Evolutionary conservation across 345 rosid species (phyloP).

Genomic region (Anastatica hierochuntica): DNA sequence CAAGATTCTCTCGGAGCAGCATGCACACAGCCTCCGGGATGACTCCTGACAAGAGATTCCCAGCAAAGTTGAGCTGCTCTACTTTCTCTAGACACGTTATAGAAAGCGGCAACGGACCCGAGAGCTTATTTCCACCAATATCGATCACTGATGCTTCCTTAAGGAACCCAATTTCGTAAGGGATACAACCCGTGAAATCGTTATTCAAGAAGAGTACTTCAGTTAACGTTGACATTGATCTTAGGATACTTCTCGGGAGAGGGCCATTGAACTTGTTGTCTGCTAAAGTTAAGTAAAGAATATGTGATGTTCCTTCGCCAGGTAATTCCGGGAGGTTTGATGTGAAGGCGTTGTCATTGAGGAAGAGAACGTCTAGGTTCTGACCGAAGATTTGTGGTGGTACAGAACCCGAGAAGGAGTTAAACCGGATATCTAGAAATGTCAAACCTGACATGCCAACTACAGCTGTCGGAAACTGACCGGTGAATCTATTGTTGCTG

Average conservation of each 20-base stretch:
- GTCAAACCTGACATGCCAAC: conserved; percentile 41
- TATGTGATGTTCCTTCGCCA: conserved; percentile 26
- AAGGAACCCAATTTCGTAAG: conserved; percentile 56
- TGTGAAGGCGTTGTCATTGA: conserved; percentile 59
- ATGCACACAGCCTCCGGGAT: conserved; percentile 59
- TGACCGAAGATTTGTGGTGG: conserved; percentile 60
- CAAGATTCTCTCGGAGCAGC: conserved; percentile 34
- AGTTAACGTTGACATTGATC: conserved; percentile 36
- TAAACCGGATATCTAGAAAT: conserved; percentile 74
- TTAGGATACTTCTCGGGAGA: conserved; percentile 48
- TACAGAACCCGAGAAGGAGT: conserved; percentile 54
- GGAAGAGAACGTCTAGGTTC: conserved; percentile 52
- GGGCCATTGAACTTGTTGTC: conserved; percentile 68
- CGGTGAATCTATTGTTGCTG: conserved; percentile 66
- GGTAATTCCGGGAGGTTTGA: conserved; percentile 42
- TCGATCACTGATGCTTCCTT: conserved; percentile 53
- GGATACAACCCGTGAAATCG: conserved; percentile 62
- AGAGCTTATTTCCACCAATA: conserved; percentile 46
- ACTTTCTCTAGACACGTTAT: conserved; percentile 50
- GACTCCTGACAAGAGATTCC: conserved; percentile 50
- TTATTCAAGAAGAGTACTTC: conserved; percentile 69
- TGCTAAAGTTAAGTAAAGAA: conserved; percentile 59
- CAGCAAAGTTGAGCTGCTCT: conserved; percentile 64
- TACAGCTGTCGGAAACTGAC: conserved; percentile 56
- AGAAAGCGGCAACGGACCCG: conserved; percentile 53